Evolutionary conservation across 306 rosid species (phyloP).

Genomic region (Elaeagnus macrophylla): DNA sequence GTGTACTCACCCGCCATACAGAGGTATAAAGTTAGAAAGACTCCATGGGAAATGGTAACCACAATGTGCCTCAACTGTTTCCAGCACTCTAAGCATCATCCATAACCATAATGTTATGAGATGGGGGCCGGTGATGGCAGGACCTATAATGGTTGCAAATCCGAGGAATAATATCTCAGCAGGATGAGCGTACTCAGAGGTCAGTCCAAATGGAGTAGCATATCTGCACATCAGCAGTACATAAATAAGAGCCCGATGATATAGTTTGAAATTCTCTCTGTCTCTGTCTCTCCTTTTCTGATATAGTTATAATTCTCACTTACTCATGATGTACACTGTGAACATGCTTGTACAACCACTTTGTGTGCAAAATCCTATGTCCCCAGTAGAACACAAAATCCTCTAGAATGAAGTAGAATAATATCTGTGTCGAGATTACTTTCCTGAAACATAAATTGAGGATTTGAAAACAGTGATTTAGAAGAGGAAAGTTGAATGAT

Average conservation of each 20-base stretch:
- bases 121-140: conserved; percentile 97
- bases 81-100: conserved; percentile 87
- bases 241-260: conserved; percentile 16
- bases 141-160: conserved; percentile 85
- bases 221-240: conserved; percentile 38
- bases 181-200: conserved; percentile 97
- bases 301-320: conserved; percentile 24
- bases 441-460: conserved; percentile 51
- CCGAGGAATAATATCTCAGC: conserved; percentile 97
- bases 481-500: neutral
- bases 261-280: too few relatives aligned
- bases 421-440: conserved; percentile 48
- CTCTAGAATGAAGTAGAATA: conserved; percentile 87
- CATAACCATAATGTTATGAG: conserved; percentile 87
- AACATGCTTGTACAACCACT: conserved; percentile 93
- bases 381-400: conserved; percentile 98
- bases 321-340: conserved; percentile 97
- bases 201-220: conserved; percentile 94
- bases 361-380: conserved; percentile 87
- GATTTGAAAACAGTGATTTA: conserved; percentile 2
- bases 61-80: conserved; percentile 93
- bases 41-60: conserved; percentile 98
- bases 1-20: conserved; percentile 92
- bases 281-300: too few relatives aligned
- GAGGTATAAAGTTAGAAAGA: conserved; percentile 74